Base-by-base conservation (phyloP, 2,329 filamentous ascomycete species). In the Penicillium sumatraense region DNA sequence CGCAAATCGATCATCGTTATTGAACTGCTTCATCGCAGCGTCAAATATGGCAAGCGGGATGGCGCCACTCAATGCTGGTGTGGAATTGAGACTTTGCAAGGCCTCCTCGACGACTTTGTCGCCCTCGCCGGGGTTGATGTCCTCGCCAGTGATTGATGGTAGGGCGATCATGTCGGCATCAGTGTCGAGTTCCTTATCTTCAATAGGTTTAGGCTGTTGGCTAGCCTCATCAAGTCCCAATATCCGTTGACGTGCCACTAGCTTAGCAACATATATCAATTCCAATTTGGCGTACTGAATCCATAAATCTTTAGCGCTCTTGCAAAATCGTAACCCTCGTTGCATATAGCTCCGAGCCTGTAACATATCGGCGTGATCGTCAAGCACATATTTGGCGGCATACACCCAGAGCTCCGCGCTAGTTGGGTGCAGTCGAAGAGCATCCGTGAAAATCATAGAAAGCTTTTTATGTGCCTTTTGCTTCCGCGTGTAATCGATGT, bases 11-110 rank as follows among this genome's bases (percentile, higher is more conserved):
- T 86, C 75, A 56, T 83, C 84, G 70, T 88, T 86, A 61, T 89
- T 86, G 49, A 89, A 84, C 66, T 96, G 88, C 72, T 89, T 91
- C 77, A 87, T 86, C 5, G 92, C 88, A 20, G 91, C 86, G 67
- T 96, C 91, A 68, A 96, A 97, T 45, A 99, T 90, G 35, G 93
- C 92, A 53, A 92, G 84, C 2, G 95, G 93, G 63, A 99, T 96
- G 14, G 91, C 95, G n/a, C 95, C 95, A 57, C 89, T 90, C 60
- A 97, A 81, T 9, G 91, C 91, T 3, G 93, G 92, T 45, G 92
- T 93, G 54, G 81, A 79, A 33, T 83, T 83, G 14, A 89, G 75
- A 58, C 85, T 86, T 67, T 89, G 81, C 60, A 96, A 78, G 51
- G 81, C 80, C 63, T 78, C 73, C 59, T 79, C 62, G 65, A 86